A percentile compares a stretch with the other conserved stretches of the same genome.
Conservation (phyloP, 2,329 filamentous ascomycete genomes). For the Pyricularia pennisetigena region DNA sequence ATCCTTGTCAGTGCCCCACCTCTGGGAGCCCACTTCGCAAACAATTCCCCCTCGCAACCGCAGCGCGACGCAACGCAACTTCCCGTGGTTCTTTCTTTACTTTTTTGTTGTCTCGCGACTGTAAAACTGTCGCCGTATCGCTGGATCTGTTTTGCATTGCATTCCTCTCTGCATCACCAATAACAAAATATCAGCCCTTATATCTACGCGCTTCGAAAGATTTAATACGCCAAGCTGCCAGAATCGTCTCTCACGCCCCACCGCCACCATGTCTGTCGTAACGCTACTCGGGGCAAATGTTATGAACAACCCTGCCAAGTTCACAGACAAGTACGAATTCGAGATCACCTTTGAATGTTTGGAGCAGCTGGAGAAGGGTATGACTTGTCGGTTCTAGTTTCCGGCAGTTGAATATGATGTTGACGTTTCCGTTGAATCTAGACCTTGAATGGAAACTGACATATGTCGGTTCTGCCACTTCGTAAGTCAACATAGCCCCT, state of each 20-base stretch:
- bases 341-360: constrained; percentile 99
- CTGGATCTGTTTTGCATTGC: background rate
- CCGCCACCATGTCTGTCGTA: constrained; percentile 76
- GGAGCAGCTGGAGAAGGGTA: constrained; percentile 87
- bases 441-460: constrained; percentile 99
- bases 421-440: constrained; percentile 25
- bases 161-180: background rate
- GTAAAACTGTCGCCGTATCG: background rate
- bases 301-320: constrained; percentile 92
- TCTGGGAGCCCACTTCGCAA: background rate
- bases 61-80: background rate
- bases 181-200: background rate
- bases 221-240: too few relatives aligned
- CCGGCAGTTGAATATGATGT: background rate
- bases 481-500: constrained; percentile 48
- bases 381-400: constrained; percentile 7
- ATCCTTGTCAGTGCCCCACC: background rate
- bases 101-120: background rate
- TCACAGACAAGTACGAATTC: constrained; percentile 88
- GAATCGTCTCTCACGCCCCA: constrained; percentile 4
- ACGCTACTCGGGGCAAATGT: constrained; percentile 93
- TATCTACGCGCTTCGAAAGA: background rate
- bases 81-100: background rate
- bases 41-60: background rate
- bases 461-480: constrained; percentile 96